Base-by-base conservation (phyloP, 2,329 filamentous ascomycete species). In the Colletotrichum sp. region DNA sequence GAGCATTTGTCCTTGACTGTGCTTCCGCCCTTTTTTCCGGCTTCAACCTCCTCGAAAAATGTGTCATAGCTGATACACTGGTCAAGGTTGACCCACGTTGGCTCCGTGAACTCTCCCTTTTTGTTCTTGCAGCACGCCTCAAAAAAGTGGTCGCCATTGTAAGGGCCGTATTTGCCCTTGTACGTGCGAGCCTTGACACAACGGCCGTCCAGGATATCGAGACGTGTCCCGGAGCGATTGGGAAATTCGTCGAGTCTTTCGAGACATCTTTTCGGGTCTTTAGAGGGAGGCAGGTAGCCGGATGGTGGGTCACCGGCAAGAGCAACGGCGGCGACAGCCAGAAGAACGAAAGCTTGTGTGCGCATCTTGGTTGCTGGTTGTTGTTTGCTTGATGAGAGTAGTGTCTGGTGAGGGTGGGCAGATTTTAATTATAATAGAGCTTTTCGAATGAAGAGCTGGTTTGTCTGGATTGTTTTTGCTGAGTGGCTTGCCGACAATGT, bases 101-200 rank as follows among this genome's bases (percentile, higher is more conserved):
- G 69, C 48, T 59, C 24, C 30, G 43, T 65, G 32, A 26, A 72
- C 7, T 72, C 34, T 9, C 28, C 26, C 13, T 72, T 16, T 7
- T 24, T 30, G 69, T 72, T 65, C 14, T 39, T 72, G 26, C 69
- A 72, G 69, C 69, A 72, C 12, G 69, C 24, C 21, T 68, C 69
- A 43, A 72, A 67, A 24, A 39, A 72, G 48, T 59, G 57, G 32
- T 59, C 34, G 32, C 63, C 69, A 5, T 59, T 68, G 48, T 72
- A 59, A 10, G 63, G 69, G 32, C 69, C 69, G 18, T 55, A 67
- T 18, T 60, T 72, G 24, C 63, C 63, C 32, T 26, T 72, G n/a
- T 72, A 72, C 32, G 63, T 72, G 32, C 69, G 69, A 6, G 61
- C 32, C 32, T 60, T 14, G 6, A 72, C 39, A 16, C 69, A 72